These are phyloP conservation scores for Hypoxylon sp. DNA, from an alignment of 2,329 filamentous ascomycete species.

Conservation along the genomic window DNA sequence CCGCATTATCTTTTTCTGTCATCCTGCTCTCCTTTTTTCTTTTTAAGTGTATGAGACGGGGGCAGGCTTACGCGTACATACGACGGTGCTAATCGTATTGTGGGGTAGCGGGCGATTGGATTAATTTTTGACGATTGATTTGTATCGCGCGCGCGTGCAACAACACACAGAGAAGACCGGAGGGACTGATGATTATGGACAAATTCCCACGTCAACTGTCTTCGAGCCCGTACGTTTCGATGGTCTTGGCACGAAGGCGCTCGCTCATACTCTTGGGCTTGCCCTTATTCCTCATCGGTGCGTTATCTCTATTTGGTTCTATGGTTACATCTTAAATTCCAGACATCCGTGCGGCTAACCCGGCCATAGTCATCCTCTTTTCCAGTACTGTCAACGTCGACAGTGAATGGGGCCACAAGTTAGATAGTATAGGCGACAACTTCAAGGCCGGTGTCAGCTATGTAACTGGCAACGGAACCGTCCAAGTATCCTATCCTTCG, in stretches of 20 bases:
- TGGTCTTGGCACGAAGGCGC: slow-evolving; percentile 49
- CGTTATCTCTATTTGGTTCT: slow-evolving; percentile 1
- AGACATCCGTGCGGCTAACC: slow-evolving; percentile 28
- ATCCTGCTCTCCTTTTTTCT: slow-evolving; percentile 17
- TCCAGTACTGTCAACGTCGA: slow-evolving; percentile 47
- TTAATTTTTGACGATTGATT: slow-evolving; percentile 30
- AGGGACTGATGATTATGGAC: slow-evolving; percentile 43
- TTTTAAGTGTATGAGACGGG: slow-evolving; percentile 21
- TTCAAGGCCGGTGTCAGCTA: slow-evolving; percentile 48
- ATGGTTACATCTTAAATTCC: background rate
- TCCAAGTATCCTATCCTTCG: slow-evolving; percentile 40
- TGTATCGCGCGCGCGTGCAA: slow-evolving; percentile 27
- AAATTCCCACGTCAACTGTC: slow-evolving; percentile 47
- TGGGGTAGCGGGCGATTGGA: slow-evolving; percentile 36
- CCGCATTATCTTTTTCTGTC: slow-evolving; percentile 4
- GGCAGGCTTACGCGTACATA: slow-evolving; percentile 40
- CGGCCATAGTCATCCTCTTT: slow-evolving; percentile 45
- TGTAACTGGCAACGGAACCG: slow-evolving; percentile 46
- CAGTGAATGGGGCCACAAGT: slow-evolving; percentile 48
- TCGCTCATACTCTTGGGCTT: slow-evolving; percentile 47
- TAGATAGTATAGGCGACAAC: slow-evolving; percentile 45
- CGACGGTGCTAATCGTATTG: slow-evolving; percentile 30
- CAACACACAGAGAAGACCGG: slow-evolving; percentile 12
- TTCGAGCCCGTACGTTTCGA: slow-evolving; percentile 41
- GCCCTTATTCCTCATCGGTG: slow-evolving; percentile 48